Percentiles rank a stretch among this genome's conserved stretches.
Evolutionary conservation across 129 eudicot species (phyloP).

Genomic region (Pseudognaphalium luteoalbum): DNA sequence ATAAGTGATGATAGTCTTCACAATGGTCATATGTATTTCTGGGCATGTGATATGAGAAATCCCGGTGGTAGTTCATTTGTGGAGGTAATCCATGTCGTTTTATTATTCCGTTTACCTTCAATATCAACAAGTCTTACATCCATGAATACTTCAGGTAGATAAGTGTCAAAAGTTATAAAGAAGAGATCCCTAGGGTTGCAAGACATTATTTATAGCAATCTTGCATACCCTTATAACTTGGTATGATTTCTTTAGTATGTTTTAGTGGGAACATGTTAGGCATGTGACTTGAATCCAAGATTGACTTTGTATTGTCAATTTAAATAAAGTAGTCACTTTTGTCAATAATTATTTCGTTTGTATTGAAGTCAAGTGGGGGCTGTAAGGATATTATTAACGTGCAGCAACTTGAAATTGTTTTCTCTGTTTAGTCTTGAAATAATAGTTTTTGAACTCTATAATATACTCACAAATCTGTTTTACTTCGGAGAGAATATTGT

Average conservation of each 20-base stretch:
- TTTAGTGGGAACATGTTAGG: not conserved
- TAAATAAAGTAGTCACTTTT: not conserved
- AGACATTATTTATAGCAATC: not conserved
- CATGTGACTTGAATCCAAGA: not conserved
- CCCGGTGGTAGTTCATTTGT: slow-evolving; percentile 98
- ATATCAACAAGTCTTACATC: not conserved
- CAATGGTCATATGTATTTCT: slow-evolving; percentile 68
- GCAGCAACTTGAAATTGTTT: not conserved
- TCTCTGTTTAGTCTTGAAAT: not conserved
- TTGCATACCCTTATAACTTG: not conserved
- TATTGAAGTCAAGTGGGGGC: not conserved
- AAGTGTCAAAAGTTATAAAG: not conserved
- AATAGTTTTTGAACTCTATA: not conserved
- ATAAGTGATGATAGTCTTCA: slow-evolving; percentile 91
- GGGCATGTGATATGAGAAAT: slow-evolving; percentile 99
- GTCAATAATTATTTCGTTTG: not conserved
- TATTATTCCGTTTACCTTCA: not conserved
- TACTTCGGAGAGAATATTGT: not conserved
- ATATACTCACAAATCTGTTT: not conserved
- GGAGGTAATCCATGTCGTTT: slow-evolving; percentile 57
- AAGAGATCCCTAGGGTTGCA: not conserved
- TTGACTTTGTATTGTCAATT: not conserved
- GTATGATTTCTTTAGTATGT: not conserved
- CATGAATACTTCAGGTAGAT: not conserved
- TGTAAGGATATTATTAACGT: not conserved